phyloP scores from a whole-genome alignment of 2,329 filamentous ascomycete genomes.

The Incumbomyces lentus region DNA sequence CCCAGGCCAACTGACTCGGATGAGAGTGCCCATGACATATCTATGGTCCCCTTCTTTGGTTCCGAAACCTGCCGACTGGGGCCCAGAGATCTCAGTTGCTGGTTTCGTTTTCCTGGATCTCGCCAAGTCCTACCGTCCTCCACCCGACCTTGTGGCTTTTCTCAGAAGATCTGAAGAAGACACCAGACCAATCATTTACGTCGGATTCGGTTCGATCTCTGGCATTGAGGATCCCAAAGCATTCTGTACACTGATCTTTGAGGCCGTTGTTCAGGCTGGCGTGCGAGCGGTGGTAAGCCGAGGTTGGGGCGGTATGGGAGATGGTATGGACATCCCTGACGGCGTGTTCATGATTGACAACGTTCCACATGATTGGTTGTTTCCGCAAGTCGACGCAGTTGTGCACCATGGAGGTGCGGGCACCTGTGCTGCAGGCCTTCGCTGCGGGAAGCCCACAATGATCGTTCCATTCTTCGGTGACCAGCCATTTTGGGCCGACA shows the following conservation, averaged over 20 bases:
- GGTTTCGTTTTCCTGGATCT: constrained; percentile 46
- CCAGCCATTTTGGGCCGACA: constrained; percentile 38
- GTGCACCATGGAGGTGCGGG: constrained; percentile 30
- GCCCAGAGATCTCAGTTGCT: constrained; percentile 43
- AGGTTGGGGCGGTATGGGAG: constrained; percentile 30
- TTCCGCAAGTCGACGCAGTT: constrained; percentile 27
- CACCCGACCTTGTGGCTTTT: constrained; percentile 27
- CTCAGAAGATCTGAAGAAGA: constrained; percentile 17
- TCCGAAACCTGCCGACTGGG: constrained; percentile 46
- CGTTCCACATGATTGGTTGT: constrained; percentile 31
- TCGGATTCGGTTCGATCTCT: constrained; percentile 28
- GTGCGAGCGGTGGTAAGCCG: constrained; percentile 29
- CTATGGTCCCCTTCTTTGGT: constrained; percentile 46
- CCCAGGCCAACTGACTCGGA: constrained; percentile 58
- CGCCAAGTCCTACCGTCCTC: constrained; percentile 35
- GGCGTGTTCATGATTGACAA: constrained; percentile 27
- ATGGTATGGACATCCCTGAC: constrained; percentile 23
- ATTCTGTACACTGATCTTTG: constrained; percentile 28
- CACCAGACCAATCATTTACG: constrained; percentile 24
- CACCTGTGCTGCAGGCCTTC: constrained; percentile 28
- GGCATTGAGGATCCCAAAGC: constrained; percentile 28
- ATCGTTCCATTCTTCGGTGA: constrained; percentile 36
- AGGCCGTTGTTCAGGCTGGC: constrained; percentile 25
- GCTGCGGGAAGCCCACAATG: constrained; percentile 28
- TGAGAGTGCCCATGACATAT: constrained; percentile 68